phyloP scores from a whole-genome alignment of 306 rosid genomes.

The Lagenaria siceraria region DNA sequence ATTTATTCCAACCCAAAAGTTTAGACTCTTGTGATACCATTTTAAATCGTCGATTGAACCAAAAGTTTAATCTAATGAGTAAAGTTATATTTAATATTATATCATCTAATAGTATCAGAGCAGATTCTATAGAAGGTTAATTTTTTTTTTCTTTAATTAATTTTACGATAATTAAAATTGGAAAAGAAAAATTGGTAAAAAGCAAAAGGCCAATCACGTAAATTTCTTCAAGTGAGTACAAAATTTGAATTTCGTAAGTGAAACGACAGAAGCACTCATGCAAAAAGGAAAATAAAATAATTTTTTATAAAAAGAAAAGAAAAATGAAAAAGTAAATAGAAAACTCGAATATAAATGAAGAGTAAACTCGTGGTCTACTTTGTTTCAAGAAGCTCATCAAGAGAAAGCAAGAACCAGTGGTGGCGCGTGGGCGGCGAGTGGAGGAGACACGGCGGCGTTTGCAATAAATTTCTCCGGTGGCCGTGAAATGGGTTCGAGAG shows the following conservation, averaged over 20 bases:
- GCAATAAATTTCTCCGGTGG: background rate
- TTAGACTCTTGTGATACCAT: no score
- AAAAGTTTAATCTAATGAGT: no score
- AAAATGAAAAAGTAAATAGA: background rate
- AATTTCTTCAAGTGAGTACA: background rate
- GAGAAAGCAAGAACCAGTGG: background rate
- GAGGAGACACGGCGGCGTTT: background rate
- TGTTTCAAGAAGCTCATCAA: background rate
- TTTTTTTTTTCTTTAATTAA: no score
- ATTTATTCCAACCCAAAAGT: no score
- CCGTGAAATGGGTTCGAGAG: slow-evolving; percentile 22
- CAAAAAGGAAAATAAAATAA: background rate
- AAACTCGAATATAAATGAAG: background rate
- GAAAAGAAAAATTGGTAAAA: no score
- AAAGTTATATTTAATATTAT: no score
- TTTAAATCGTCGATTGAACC: no score
- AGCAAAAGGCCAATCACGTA: background rate
- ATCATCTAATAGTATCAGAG: no score
- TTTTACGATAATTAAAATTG: background rate
- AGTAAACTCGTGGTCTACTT: background rate
- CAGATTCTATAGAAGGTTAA: no score
- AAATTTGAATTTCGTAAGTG: background rate
- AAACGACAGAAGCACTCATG: background rate
- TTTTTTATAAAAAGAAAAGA: no score
- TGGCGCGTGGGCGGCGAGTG: background rate